Conservation (phyloP, 2,329 filamentous ascomycete genomes). For the Penicillium sp. region DNA sequence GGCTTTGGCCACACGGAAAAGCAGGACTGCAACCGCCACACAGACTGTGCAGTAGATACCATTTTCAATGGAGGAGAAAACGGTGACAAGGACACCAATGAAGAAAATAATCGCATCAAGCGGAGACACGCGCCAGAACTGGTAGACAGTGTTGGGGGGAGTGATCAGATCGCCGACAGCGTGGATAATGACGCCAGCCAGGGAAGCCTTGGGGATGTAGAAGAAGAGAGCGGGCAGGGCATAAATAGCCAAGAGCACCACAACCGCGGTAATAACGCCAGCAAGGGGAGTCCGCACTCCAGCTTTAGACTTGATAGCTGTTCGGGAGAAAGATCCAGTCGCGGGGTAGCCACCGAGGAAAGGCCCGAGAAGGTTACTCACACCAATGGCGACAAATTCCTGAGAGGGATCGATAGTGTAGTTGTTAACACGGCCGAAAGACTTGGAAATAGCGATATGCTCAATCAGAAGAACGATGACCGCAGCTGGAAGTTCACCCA, state of each 20-base stretch:
- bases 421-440: conserved; percentile 92
- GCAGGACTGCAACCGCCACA: conserved; percentile 70
- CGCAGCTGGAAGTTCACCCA: conserved; percentile 71
- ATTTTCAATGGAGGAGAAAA: conserved; percentile 86
- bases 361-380: conserved; percentile 84
- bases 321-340: conserved; percentile 93
- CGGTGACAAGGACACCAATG: conserved; percentile 80
- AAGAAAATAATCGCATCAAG: conserved; percentile 92
- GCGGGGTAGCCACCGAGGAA: conserved; percentile 90
- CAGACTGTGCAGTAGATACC: conserved; percentile 86
- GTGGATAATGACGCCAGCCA: conserved; percentile 91
- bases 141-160: conserved; percentile 83
- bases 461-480: conserved; percentile 96
- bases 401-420: conserved; percentile 95
- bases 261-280: conserved; percentile 78
- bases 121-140: conserved; percentile 92
- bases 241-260: conserved; percentile 89
- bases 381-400: conserved; percentile 89
- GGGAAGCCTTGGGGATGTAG: conserved; percentile 79
- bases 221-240: conserved; percentile 85
- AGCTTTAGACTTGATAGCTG: conserved; percentile 95
- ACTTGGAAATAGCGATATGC: conserved; percentile 96
- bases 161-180: conserved; percentile 92
- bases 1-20: conserved; percentile 81
- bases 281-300: conserved; percentile 89